Base-by-base conservation (phyloP, 768 basidiomycete species). In the Mycena galericulata region DNA sequence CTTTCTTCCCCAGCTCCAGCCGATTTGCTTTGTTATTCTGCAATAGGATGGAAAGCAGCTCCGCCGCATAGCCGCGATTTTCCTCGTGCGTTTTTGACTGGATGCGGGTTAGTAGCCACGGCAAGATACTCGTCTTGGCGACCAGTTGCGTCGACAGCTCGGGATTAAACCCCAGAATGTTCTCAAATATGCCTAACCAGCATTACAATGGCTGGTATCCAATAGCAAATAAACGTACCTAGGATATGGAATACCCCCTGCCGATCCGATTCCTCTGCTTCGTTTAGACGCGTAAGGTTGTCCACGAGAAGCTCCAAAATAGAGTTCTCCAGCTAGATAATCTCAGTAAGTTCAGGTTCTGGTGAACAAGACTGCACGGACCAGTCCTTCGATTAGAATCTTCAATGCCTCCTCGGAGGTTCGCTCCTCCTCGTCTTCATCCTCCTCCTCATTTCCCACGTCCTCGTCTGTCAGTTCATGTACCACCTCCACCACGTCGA, bases 381-480 rank as follows among this genome's bases (percentile, higher is more conserved):
- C 95, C 82, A 98, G 77, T 55, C 85, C 86, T 58, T 92, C 89
- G 45, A 96, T 88, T 2, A 98, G 83, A 73, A 87, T 83, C 74
- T 91, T 94, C 75, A 96, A 78, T 8, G 91, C 90, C 27, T 88
- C 89, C 68, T 90, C 89, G 24, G 86, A 80, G 30, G 83, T 84
- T 66, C 89, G 88, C 62, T 87, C 85, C 36, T 84, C 88, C 15
- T 88, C 88, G 26, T 91, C 92, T 0, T 92, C 87, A 12, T 88
- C 89, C 27, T 88, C 89, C 2, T 76, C 87, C 73, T 91, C 93
- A 53, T 93, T 90, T 6, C 93, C 93, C 2, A 95, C 94, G 73
- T 99, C 97, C 79, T 99, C 98, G 72, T 99, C 98, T 1, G 96
- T 97, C 68, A 98, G 86, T 79, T 99, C 98, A 73, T 96, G 92